Base-by-base conservation (phyloP, 805 yeast genomes). In the Metschnikowia noctiluminum region DNA sequence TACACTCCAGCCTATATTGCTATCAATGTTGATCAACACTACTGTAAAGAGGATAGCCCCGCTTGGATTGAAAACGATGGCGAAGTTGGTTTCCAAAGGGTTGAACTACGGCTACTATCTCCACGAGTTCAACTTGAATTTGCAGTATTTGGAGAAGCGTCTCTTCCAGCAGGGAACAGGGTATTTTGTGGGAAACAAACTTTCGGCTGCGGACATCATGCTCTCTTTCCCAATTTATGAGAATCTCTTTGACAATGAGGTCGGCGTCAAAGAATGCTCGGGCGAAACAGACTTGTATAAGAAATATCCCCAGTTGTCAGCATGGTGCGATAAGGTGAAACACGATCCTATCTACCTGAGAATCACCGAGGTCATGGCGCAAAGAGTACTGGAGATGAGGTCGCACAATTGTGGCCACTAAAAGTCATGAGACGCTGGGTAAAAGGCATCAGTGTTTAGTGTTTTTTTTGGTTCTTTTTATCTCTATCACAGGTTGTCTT, bases 171-270 rank as follows among this genome's bases (percentile, higher is more conserved):
- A 59, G 8, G 65, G 65, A 8, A 63, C 68, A 26, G 63, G 65
- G 21, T 80, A 61, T 56, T 74, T 81, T 55, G 82, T 79, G 14
- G 81, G 77, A 11, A 68, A 71, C 34, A 69, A 70, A 52, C 60
- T 80, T n/a, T 70, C 81, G 14, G 84, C 67, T 3, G 85, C 84
- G 8, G 85, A 81, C 54, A 74, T 85, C 46, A 72, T 82, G 45
- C 62, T 81, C 54, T 61, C 70, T 0, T 82, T 75, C 64, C 83
- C 84, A 0, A 56, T 62, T 7, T 51, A 55, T 41, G 60, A 57
- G 46, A 55, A 55, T 35, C 42, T 55, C 12, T 55, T 55, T 40
- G 59, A 70, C 50, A 71, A 71, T 53, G 69, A 63, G 44, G 64
- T 57, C 1, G 72, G 69, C 2, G 67, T 70, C 8, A 59, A 56